These are phyloP conservation scores for Podaxis pistillaris DNA, from an alignment of 768 basidiomycete species.

Conservation along the genomic window DNA sequence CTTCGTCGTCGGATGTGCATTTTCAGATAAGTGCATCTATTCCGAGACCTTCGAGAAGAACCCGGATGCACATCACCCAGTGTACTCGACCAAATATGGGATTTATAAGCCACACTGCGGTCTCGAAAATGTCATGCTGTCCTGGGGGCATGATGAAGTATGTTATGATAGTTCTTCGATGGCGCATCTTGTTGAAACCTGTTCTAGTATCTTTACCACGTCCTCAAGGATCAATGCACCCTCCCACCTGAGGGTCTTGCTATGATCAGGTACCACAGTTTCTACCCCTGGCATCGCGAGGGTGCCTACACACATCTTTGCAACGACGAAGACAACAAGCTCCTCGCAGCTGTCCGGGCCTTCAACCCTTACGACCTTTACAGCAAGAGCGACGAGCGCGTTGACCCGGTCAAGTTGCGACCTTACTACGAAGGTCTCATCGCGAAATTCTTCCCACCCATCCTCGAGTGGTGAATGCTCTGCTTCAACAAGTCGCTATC, in stretches of 20 bases:
- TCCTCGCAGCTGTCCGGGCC: constrained; percentile 72
- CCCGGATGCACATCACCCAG: constrained; percentile 60
- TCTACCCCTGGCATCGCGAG: constrained; percentile 95
- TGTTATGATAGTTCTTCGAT: constrained; percentile 6
- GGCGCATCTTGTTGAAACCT: constrained; percentile 10
- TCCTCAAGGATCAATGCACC: constrained; percentile 78
- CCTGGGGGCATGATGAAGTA: constrained; percentile 92
- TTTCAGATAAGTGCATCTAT: constrained; percentile 82
- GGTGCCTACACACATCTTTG: constrained; percentile 79
- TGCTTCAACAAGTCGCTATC: background rate
- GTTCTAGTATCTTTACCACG: constrained; percentile 74
- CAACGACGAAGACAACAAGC: constrained; percentile 62
- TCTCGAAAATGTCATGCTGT: constrained; percentile 83
- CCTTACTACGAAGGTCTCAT: constrained; percentile 87
- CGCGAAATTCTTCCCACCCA: constrained; percentile 79
- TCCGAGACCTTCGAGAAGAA: constrained; percentile 75
- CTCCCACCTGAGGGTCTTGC: constrained; percentile 81
- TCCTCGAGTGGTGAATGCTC: constrained; percentile 68
- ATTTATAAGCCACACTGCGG: constrained; percentile 80
- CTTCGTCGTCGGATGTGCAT: constrained; percentile 79
- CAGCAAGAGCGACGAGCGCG: constrained; percentile 78
- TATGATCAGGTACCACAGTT: constrained; percentile 94
- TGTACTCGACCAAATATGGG: constrained; percentile 71
- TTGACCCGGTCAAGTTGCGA: constrained; percentile 58
- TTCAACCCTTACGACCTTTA: constrained; percentile 97